phyloP scores from a whole-genome alignment of 768 basidiomycete genomes.

The Crepidotus variabilis region DNA sequence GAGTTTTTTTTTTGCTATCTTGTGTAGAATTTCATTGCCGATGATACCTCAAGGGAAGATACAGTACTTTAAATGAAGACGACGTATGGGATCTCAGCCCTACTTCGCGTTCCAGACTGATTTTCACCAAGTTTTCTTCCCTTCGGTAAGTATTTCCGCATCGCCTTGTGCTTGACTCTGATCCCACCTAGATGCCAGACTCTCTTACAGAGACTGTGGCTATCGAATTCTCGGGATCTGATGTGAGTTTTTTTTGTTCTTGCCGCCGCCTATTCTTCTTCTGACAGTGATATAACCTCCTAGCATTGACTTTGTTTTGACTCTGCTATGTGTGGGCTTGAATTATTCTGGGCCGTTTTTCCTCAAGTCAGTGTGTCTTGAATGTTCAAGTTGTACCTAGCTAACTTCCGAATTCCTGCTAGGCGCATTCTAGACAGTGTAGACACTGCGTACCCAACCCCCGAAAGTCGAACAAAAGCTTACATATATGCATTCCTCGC shows the following conservation, averaged over 20 bases:
- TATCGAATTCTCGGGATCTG: conserved; percentile 44
- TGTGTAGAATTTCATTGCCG: no score
- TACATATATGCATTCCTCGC: conserved; percentile 79
- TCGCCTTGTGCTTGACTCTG: no score
- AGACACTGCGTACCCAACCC: conserved; percentile 35
- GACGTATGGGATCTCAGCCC: conserved; percentile 75
- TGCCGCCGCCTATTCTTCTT: no score
- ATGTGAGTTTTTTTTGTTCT: conserved; percentile 21
- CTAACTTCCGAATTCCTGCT: no score
- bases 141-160: conserved; percentile 27
- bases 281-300: no score
- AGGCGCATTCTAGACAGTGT: conserved; percentile 62
- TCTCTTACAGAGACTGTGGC: conserved; percentile 27
- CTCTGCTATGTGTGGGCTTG: conserved; percentile 65
- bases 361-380: conserved; percentile 51
- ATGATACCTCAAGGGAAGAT: conserved; percentile 40
- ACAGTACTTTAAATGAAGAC: conserved; percentile 58
- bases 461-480: conserved; percentile 52
- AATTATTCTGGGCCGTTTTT: conserved; percentile 85
- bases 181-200: neutral
- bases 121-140: conserved; percentile 51
- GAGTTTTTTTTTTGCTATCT: conserved; percentile 14
- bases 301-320: conserved; percentile 64
- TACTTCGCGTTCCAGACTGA: conserved; percentile 58
- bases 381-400: no score